phyloP scores from a whole-genome alignment of 495 filamentous ascomycete species.

The Sordaria brevicollis region DNA sequence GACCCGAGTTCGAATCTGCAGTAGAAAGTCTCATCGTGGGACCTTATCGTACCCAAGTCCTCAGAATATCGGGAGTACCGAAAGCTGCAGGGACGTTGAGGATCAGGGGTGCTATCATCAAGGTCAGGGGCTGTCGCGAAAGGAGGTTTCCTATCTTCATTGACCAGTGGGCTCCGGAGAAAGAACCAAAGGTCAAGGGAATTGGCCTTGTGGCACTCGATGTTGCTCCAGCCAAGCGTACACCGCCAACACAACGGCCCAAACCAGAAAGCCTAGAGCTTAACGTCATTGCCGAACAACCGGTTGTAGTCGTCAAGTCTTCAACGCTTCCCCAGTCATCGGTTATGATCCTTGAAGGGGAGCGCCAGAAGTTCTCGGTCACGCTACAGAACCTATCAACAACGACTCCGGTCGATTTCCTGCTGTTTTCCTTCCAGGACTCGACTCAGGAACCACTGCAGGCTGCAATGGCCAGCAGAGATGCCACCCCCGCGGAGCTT shows the following conservation, averaged over 20 bases:
- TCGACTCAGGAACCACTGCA: constrained; percentile 72
- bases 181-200: constrained; percentile 62
- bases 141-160: constrained; percentile 75
- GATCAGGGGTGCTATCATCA: constrained; percentile 70
- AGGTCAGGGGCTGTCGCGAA: constrained; percentile 69
- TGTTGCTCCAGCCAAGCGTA: constrained; percentile 19
- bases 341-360: constrained; percentile 84
- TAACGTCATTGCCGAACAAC: constrained; percentile 69
- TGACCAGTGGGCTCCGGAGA: constrained; percentile 61
- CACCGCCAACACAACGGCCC: constrained; percentile 23
- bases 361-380: constrained; percentile 64
- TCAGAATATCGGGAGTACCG: constrained; percentile 62
- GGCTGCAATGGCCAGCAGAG: constrained; percentile 60
- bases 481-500: constrained; percentile 63
- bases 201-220: constrained; percentile 56
- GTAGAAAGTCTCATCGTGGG: constrained; percentile 58
- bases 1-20: constrained; percentile 55
- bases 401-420: constrained; percentile 63
- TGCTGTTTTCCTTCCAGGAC: constrained; percentile 82
- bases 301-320: constrained; percentile 61
- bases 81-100: constrained; percentile 53
- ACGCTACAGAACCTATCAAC: constrained; percentile 69
- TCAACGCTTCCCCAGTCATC: constrained; percentile 75
- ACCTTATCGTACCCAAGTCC: constrained; percentile 68
- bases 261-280: constrained; percentile 43